phyloP scores from a whole-genome alignment of 139 green algal genomes.

The Diplosphaera chodatii region DNA sequence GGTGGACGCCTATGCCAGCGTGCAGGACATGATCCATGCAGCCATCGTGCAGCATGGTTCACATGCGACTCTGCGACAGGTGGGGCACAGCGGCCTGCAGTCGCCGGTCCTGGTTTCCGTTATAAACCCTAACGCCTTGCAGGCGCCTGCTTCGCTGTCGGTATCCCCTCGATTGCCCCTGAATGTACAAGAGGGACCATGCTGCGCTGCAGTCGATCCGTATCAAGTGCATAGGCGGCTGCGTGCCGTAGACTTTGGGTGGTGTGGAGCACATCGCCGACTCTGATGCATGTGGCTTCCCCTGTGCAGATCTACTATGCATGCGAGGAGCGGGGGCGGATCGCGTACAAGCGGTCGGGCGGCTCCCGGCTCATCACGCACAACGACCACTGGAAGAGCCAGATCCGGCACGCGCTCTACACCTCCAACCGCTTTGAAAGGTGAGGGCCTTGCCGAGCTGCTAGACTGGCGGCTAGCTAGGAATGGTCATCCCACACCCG shows the following conservation, averaged over 20 bases:
- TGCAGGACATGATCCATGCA: constrained; percentile 55
- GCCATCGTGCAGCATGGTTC: constrained; percentile 33
- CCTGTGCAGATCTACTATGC: constrained; percentile 41
- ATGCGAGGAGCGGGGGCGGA: constrained; percentile 39
- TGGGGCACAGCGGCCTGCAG: too few relatives aligned
- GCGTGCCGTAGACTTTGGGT: neutral
- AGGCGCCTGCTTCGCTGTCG: too few relatives aligned
- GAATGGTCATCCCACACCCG: too few relatives aligned
- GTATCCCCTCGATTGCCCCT: too few relatives aligned
- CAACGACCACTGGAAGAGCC: constrained; percentile 63
- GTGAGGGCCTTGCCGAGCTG: too few relatives aligned
- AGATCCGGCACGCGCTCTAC: constrained; percentile 59
- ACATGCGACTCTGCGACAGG: constrained; percentile 37
- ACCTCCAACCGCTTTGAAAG: constrained; percentile 43
- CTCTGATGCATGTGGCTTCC: neutral
- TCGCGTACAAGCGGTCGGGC: constrained; percentile 49
- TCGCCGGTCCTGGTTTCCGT: too few relatives aligned
- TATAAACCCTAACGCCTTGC: too few relatives aligned
- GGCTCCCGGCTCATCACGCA: constrained; percentile 54
- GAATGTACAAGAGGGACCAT: too few relatives aligned
- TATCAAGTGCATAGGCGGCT: too few relatives aligned
- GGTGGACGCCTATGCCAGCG: constrained; percentile 39
- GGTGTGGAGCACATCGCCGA: too few relatives aligned
- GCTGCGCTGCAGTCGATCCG: too few relatives aligned
- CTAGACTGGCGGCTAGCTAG: too few relatives aligned